Conservation (phyloP, 148 eudicot species). For the Gaultheria prostrata region DNA sequence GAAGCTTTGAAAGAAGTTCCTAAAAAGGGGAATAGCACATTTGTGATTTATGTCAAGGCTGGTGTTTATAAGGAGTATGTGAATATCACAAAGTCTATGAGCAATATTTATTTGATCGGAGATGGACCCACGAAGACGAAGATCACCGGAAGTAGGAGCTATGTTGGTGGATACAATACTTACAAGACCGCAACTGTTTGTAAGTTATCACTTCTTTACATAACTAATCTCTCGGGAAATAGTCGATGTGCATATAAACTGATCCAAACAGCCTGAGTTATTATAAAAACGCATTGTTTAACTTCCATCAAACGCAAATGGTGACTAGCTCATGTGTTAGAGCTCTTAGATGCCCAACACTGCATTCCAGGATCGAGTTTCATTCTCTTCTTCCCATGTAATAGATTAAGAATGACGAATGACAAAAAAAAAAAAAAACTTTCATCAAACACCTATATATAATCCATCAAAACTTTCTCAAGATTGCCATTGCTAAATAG, state of each 20-base stretch:
- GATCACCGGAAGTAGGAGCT: slow-evolving; percentile 44
- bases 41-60: slow-evolving; percentile 44
- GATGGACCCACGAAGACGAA: slow-evolving; percentile 51
- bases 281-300: too few species aligned
- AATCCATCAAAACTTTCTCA: neutral
- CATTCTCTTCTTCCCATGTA: too few species aligned
- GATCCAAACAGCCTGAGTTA: neutral
- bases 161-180: slow-evolving; percentile 24
- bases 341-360: too few species aligned
- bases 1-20: slow-evolving; percentile 53
- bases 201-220: slow-evolving; percentile 18
- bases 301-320: too few species aligned
- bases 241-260: neutral
- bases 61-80: slow-evolving; percentile 51
- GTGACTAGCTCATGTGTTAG: too few species aligned
- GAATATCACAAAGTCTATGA: neutral
- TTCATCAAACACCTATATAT: too few species aligned
- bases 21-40: slow-evolving; percentile 12
- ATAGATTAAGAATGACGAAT: too few species aligned
- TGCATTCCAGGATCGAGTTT: too few species aligned
- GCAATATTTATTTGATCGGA: slow-evolving; percentile 40
- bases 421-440: too few species aligned
- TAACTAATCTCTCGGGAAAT: neutral
- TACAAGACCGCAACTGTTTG: slow-evolving; percentile 39
- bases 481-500: too few species aligned